Conservation (phyloP, 768 basidiomycete species). For the Suillus variegatus region DNA sequence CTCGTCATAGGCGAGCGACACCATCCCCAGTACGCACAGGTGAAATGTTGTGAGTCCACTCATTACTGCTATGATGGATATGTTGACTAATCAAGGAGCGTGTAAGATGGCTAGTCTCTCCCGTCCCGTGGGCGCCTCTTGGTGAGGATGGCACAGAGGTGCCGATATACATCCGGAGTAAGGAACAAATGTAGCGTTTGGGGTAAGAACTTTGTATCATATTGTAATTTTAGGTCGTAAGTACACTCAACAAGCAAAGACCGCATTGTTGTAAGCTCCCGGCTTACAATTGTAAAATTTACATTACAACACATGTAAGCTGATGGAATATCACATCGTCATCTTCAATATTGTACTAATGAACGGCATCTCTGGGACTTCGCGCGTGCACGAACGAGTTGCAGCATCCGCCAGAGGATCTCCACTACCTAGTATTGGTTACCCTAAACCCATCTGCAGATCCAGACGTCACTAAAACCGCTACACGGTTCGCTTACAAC, state of each 20-base stretch:
- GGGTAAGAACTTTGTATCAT: neutral
- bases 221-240: neutral
- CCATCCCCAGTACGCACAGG: neutral
- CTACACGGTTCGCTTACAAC: slow-evolving; percentile 60
- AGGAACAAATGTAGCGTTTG: no score
- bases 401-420: slow-evolving; percentile 59
- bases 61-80: neutral
- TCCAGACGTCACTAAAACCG: slow-evolving; percentile 44
- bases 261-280: no score
- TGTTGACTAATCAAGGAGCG: neutral
- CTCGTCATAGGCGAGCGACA: neutral
- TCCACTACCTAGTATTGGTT: slow-evolving; percentile 64
- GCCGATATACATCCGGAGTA: neutral
- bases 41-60: neutral
- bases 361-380: slow-evolving; percentile 44
- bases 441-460: slow-evolving; percentile 70
- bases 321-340: neutral
- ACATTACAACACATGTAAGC: slow-evolving; percentile 39
- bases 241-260: no score
- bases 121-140: neutral
- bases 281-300: no score
- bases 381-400: slow-evolving; percentile 59
- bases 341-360: neutral
- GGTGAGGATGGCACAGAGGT: neutral
- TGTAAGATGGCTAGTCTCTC: neutral